Conservation (phyloP, 495 filamentous ascomycete genomes). For the Chaetomidium leptoderma region DNA sequence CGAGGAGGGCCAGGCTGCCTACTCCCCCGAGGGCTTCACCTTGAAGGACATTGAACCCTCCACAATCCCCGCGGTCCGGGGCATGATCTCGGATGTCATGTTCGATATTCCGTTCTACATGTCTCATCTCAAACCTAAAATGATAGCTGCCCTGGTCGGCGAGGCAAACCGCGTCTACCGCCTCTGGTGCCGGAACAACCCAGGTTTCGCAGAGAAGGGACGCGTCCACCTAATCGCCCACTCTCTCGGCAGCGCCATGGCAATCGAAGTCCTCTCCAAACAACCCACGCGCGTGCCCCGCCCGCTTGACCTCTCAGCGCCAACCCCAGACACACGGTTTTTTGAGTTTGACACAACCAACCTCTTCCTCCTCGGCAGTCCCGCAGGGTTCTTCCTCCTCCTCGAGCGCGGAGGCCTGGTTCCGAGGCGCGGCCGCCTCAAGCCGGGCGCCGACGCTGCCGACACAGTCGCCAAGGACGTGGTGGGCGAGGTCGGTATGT, state of each 20-base stretch:
- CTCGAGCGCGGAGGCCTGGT: constrained; percentile 78
- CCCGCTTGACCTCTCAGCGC: constrained; percentile 46
- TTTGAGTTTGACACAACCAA: constrained; percentile 91
- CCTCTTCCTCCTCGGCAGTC: constrained; percentile 88
- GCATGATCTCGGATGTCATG: constrained; percentile 94
- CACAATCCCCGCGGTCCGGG: constrained; percentile 84
- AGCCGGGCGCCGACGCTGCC: constrained; percentile 60
- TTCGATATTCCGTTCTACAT: constrained; percentile 96
- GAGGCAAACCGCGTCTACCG: constrained; percentile 93
- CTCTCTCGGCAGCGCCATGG: constrained; percentile 90
- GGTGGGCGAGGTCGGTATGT: constrained; percentile 68
- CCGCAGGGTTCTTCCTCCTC: constrained; percentile 86
- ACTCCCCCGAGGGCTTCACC: constrained; percentile 59
- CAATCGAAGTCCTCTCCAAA: constrained; percentile 80
- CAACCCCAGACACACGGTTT: constrained; percentile 51
- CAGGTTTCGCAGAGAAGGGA: constrained; percentile 71
- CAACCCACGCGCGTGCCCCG: constrained; percentile 66
- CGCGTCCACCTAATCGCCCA: constrained; percentile 91
- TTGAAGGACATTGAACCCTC: constrained; percentile 87
- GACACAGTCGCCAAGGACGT: constrained; percentile 62
- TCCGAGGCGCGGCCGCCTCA: constrained; percentile 70
- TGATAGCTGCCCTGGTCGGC: constrained; percentile 81
- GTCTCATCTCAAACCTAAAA: constrained; percentile 90
- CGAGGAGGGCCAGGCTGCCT: constrained; percentile 45
- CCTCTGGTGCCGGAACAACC: constrained; percentile 90